Percentiles rank a stretch among this genome's conserved stretches.
Conservation (phyloP, 805 yeast species). For the Spathaspora girioi region DNA sequence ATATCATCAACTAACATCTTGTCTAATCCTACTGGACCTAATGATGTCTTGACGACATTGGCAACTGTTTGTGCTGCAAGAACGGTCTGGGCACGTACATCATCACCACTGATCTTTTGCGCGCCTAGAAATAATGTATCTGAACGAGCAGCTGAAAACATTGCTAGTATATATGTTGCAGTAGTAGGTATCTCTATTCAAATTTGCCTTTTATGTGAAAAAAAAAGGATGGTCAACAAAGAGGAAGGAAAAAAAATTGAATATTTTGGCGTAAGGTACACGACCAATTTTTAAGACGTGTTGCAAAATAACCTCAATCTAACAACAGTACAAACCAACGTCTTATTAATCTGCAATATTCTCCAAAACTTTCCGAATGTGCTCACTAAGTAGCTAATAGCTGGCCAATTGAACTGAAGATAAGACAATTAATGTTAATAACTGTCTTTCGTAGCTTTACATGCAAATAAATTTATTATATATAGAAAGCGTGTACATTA, state of each 20-base stretch:
- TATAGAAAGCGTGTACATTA: too few relatives aligned
- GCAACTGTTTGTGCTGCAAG: slow-evolving; percentile 88
- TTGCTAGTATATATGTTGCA: slow-evolving; percentile 10
- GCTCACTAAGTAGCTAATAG: background rate
- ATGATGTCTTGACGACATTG: slow-evolving; percentile 81
- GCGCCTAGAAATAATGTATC: slow-evolving; percentile 95
- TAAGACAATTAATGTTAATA: too few relatives aligned
- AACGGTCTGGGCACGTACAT: slow-evolving; percentile 92
- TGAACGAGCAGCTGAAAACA: slow-evolving; percentile 79
- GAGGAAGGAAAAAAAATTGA: slow-evolving; percentile 2
- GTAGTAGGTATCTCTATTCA: background rate
- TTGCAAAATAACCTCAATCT: background rate
- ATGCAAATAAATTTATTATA: too few relatives aligned
- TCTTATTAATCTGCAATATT: background rate
- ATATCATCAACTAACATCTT: slow-evolving; percentile 98
- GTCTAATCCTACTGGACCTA: slow-evolving; percentile 98
- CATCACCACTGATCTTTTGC: slow-evolving; percentile 93
- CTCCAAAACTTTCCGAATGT: background rate
- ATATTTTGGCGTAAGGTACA: background rate
- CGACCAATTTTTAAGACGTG: background rate
- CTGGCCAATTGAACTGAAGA: too few relatives aligned
- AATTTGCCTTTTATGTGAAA: background rate
- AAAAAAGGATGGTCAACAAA: background rate
- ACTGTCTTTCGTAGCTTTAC: too few relatives aligned
- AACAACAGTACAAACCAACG: background rate